phyloP scores from a whole-genome alignment of 2,329 filamentous ascomycete species.

The Pseudocercospora cruenta region DNA sequence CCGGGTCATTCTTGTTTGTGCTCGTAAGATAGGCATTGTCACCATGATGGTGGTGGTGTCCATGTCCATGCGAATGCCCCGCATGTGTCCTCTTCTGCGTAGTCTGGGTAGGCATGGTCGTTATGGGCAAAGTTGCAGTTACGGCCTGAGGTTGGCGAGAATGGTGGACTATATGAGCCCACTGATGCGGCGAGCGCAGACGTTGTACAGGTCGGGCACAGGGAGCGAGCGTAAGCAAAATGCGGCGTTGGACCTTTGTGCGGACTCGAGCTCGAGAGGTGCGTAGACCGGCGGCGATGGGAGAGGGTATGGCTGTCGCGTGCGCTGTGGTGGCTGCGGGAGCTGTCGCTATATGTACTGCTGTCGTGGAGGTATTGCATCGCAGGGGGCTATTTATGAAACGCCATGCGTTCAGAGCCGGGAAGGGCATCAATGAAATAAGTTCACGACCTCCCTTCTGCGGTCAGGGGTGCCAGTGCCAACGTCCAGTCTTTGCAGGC shows the following conservation, averaged over 20 bases:
- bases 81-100: slow-evolving; percentile 37
- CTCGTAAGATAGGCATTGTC: slow-evolving; percentile 84
- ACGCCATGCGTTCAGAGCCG: slow-evolving; percentile 6
- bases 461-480: background rate
- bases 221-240: slow-evolving; percentile 21
- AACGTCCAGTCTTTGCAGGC: background rate
- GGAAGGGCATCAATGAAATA: slow-evolving; percentile 10
- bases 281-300: slow-evolving; percentile 2
- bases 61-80: slow-evolving; percentile 44
- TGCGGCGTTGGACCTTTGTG: slow-evolving; percentile 19
- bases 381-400: slow-evolving; percentile 4
- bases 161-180: slow-evolving; percentile 39
- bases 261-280: slow-evolving; percentile 4
- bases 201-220: slow-evolving; percentile 12
- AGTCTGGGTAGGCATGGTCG: slow-evolving; percentile 25
- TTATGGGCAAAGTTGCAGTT: slow-evolving; percentile 1
- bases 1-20: slow-evolving; percentile 84
- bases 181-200: slow-evolving; percentile 36
- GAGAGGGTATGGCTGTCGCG: background rate
- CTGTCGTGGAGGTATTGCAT: background rate
- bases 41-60: slow-evolving; percentile 72
- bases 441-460: background rate
- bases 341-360: background rate
- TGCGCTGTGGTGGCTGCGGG: slow-evolving; percentile 1
- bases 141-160: slow-evolving; percentile 20